Base-by-base conservation (phyloP, 306 rosid species). In the Acacia crassicarpa region DNA sequence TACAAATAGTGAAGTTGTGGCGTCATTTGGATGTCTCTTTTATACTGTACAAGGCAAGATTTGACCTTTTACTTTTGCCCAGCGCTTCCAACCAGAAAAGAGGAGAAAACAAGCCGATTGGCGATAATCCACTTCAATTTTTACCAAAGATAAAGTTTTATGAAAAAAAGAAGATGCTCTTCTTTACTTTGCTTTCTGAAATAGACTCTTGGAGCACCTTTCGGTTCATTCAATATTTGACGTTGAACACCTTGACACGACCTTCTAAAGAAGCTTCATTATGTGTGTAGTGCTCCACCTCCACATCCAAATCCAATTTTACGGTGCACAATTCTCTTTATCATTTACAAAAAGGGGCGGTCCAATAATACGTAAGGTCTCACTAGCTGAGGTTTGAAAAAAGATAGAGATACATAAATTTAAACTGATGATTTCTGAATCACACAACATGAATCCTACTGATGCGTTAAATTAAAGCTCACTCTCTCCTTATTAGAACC, bases 371-470 rank as follows among this genome's bases (percentile, higher is more conserved):
- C 32, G 2, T 30, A 30, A 30, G 32, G 2, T 30, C 8, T 6
- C 8, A 38, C 40, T 7, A 35, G 7, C 1, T 35, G 38, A 0
- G 6, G 7, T 35, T 0, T 5, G 0, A 0, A 35, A 4, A 35
- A 35, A 5, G 6, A 35, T 35, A 35, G 7, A 35, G 5, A 35
- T 35, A 35, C 40, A 0, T 5, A 35, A 4, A 38, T 38, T 5
- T 35, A 5, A 35, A 35, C 8, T 1, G 0, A 5, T 35, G 1
- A 35, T 0, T 0, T 35, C 0, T 35, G 5, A 0, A 1, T 35
- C 8, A 35, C 1, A 35, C 0, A 1, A 0, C 1, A 35, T 35
- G 6, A 35, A 35, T 1, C 40, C 1, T 35, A 35, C 7, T 4
- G 7, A 35, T 35, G 1, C 1, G 40, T 0, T 4, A 35, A 35